Evolutionary conservation across 768 basidiomycete species (phyloP), one percentile per base, ranked within the genome.

Genomic region (Amanita exitialis): DNA sequence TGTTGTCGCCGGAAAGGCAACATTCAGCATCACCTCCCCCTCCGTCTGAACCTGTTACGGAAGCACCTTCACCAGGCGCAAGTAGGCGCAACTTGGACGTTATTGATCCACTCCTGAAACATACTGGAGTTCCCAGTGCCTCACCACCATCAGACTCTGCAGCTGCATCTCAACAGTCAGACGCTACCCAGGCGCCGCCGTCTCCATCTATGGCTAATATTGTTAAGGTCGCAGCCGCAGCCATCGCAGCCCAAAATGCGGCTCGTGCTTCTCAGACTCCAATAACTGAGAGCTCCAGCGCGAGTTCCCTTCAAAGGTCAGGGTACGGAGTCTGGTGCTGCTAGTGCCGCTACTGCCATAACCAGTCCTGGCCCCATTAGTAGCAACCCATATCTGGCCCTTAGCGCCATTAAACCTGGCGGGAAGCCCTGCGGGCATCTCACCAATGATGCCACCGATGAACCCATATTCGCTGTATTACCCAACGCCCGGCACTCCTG

Each of bases 381-480:
- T 36, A 59, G 53, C 30, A 70, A 68, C 51, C 69, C 69, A 2
- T 70, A 68, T 48, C 58, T 67, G 20, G 62, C 62, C 21, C 61
- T 68, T n/a, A 66, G 65, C 34, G 50, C 50, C 8, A 35, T 51
- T n/a, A 51, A 51, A 27, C 50, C 50, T 6, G 50, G 10, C 8
- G 50, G n/a, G 50, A 13, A 51, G 34, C 25, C 43, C 34, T 44
- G 20, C 27, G n/a, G 56, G 59, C 16, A 61, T 68, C 35, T 42
- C 65, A 18, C 53, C 61, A 27, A 52, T 60, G 55, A 45, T 45
- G 58, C 57, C 38, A 7, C 32, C 47, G 9, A 64, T 71, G 46
- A 72, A 73, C 51, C 73, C 74, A 9, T 74, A 76, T 46, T 62
- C 70, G 23, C 53, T 72, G 42, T 70, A 69, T 49, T 76, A 76